Evolutionary conservation across 108 stramenopile genomes (phyloP).

Genomic region (Pseudonitzschia multiseries): DNA sequence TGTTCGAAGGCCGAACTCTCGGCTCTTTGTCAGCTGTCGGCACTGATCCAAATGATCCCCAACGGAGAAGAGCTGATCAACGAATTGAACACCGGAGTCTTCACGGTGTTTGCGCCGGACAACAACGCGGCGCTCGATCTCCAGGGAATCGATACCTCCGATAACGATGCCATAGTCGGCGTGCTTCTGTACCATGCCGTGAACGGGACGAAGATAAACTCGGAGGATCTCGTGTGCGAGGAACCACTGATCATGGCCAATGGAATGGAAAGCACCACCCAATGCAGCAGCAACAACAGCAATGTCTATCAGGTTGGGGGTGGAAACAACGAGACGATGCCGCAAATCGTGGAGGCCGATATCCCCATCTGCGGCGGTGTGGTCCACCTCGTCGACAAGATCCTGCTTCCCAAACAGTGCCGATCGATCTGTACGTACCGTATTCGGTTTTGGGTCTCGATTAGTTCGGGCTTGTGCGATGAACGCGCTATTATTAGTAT

Average conservation of each 20-base stretch:
- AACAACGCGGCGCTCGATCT: conserved; percentile 44
- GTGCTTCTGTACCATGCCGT: conserved; percentile 24
- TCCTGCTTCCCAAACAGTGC: background rate
- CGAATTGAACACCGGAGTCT: background rate
- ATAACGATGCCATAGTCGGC: conserved; percentile 1
- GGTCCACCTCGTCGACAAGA: conserved; percentile 2
- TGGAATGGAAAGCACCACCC: conserved; percentile 24
- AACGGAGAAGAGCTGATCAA: background rate
- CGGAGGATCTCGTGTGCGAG: conserved; percentile 18
- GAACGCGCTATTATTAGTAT: too few relatives aligned
- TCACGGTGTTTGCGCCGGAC: conserved; percentile 47
- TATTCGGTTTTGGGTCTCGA: background rate
- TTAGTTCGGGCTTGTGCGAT: too few relatives aligned
- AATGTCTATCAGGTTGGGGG: conserved; percentile 6
- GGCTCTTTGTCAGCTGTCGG: background rate
- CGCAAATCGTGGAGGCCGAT: conserved; percentile 8
- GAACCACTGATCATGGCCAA: conserved; percentile 35
- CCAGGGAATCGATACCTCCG: background rate
- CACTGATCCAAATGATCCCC: background rate
- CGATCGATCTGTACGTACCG: background rate
- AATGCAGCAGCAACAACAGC: background rate
- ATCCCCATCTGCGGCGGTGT: background rate
- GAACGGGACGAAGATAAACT: background rate
- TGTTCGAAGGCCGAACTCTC: background rate
- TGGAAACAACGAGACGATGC: background rate